Conservation (phyloP, 169 alveolate species). For the Plasmodium vivax region DNA sequence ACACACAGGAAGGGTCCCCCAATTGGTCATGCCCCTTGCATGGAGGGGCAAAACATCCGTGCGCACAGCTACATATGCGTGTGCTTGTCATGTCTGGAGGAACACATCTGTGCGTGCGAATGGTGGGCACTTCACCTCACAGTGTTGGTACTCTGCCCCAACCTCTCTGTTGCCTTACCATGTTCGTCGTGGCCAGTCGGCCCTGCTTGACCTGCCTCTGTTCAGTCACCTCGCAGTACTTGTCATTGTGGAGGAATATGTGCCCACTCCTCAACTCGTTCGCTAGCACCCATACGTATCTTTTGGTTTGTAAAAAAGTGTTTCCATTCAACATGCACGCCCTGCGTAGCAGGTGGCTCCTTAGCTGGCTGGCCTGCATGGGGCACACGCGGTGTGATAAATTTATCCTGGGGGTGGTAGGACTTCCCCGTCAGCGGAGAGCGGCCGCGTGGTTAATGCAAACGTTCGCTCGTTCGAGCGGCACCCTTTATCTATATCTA, state of each 20-base stretch:
- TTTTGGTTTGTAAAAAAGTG: neutral
- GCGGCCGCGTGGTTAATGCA: neutral
- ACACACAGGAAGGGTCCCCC: neutral
- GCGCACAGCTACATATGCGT: neutral
- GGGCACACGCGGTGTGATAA: neutral
- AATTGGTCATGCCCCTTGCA: neutral
- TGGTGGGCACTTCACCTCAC: neutral
- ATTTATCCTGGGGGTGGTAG: neutral
- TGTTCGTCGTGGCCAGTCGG: slow-evolving; percentile 58
- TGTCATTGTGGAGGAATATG: slow-evolving; percentile 53
- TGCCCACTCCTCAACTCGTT: slow-evolving; percentile 68
- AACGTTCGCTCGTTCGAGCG: neutral
- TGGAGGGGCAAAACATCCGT: neutral
- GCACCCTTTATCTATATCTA: neutral
- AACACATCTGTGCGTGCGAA: neutral
- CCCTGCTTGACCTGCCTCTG: slow-evolving; percentile 74
- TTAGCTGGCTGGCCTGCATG: neutral
- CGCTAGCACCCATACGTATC: slow-evolving; percentile 48
- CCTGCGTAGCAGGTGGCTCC: neutral
- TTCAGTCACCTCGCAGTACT: slow-evolving; percentile 71
- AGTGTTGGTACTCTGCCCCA: neutral
- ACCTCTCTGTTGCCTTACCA: slow-evolving; percentile 1
- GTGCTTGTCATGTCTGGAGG: neutral
- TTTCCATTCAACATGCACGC: neutral
- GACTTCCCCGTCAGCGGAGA: neutral